Conservation (phyloP, 805 yeast species). For the Yarrowia osloensis region DNA sequence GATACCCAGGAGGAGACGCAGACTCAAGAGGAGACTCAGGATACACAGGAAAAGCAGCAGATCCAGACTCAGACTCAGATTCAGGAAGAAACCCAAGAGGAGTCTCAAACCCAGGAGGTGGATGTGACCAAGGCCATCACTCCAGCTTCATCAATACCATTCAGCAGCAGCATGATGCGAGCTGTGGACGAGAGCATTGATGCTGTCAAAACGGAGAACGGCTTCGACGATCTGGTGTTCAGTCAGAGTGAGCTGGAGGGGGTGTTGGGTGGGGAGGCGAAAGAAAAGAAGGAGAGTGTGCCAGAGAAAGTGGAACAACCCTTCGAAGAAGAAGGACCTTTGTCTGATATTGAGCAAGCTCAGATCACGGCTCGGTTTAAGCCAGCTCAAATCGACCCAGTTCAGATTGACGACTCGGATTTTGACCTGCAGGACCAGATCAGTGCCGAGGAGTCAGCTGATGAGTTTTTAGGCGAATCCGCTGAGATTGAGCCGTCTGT, state of each 20-base stretch:
- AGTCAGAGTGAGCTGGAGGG: conserved; percentile 2
- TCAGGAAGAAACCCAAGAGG: not conserved
- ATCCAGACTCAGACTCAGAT: not conserved
- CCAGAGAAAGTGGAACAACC: too few relatives aligned
- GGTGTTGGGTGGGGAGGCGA: not conserved
- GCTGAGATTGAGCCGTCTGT: too few relatives aligned
- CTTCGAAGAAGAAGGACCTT: too few relatives aligned
- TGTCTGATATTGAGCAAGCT: too few relatives aligned
- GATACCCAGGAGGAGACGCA: not conserved
- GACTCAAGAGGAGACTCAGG: not conserved
- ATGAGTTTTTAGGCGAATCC: not conserved
- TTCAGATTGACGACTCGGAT: not conserved
- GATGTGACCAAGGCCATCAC: too few relatives aligned
- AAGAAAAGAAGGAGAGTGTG: not conserved
- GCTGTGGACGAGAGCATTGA: conserved; percentile 19
- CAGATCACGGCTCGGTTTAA: too few relatives aligned
- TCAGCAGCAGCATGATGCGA: conserved; percentile 6
- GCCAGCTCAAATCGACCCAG: too few relatives aligned
- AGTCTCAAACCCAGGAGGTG: not conserved
- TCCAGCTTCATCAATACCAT: not conserved
- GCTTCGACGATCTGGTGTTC: not conserved
- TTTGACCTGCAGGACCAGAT: not conserved
- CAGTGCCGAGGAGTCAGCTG: not conserved
- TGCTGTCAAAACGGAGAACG: not conserved
- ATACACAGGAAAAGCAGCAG: not conserved